Conservation (phyloP, 2,329 filamentous ascomycete species). For the Hansfordia pulvinata region DNA sequence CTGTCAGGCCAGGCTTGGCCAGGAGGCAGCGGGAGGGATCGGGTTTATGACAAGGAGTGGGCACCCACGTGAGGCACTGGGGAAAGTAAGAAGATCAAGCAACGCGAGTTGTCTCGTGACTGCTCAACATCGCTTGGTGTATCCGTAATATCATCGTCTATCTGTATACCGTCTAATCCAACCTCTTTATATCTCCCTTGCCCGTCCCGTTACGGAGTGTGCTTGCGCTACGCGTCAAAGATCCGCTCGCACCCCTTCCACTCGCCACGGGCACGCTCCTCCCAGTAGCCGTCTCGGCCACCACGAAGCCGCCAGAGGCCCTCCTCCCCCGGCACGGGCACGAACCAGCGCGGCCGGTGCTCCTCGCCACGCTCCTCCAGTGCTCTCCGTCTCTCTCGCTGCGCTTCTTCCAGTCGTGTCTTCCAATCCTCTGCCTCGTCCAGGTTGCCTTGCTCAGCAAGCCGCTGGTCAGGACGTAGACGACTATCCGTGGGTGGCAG, state of each 20-base stretch:
- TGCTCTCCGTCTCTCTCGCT: conserved; percentile 59
- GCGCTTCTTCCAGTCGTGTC: conserved; percentile 70
- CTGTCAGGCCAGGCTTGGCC: too few relatives aligned
- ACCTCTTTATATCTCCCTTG: too few relatives aligned
- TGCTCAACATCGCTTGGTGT: too few relatives aligned
- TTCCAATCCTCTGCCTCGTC: conserved; percentile 80
- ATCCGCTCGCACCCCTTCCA: conserved; percentile 16
- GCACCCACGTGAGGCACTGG: too few relatives aligned
- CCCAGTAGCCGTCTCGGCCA: conserved; percentile 89
- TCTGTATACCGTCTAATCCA: too few relatives aligned
- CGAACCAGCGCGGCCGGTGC: conserved; percentile 76
- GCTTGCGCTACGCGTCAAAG: conserved; percentile 13
- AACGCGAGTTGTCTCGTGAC: too few relatives aligned
- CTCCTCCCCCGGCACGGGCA: conserved; percentile 50
- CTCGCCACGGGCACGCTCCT: conserved; percentile 41
- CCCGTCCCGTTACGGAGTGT: too few relatives aligned
- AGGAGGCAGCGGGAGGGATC: too few relatives aligned
- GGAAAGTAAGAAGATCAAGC: too few relatives aligned
- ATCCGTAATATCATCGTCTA: too few relatives aligned
- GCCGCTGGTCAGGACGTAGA: conserved; percentile 74
- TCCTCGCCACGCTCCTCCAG: conserved; percentile 62
- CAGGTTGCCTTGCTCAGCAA: conserved; percentile 68
- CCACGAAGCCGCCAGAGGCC: conserved; percentile 64
- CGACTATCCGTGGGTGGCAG: conserved; percentile 74
- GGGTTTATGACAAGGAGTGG: too few relatives aligned